Evolutionary conservation across 352 stramenopile genomes (phyloP), one percentile per base, ranked within the genome.

Genomic region (Phytophthora podocarpi): DNA sequence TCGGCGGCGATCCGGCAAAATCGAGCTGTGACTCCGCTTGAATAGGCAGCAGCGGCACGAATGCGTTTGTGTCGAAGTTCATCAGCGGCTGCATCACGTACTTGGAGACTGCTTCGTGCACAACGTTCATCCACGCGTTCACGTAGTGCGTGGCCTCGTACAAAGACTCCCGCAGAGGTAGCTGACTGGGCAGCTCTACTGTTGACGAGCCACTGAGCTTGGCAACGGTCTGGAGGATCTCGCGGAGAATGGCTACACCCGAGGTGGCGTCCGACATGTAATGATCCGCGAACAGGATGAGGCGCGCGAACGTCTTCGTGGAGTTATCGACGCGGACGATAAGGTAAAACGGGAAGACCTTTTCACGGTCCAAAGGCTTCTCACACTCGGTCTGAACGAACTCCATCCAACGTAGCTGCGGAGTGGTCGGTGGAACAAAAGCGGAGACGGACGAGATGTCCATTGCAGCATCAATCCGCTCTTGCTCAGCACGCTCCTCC

Each of bases 211-310:
- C 30, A 46, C 40, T 59, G 18, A 68, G 34, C 10, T 57, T 51
- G 6, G 56, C 20, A 4, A 66, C 54, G 6, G 70, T 76, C 26
- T 82, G 47, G 13, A 89, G 63, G 16, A 85, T 55, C 13, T 78
- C 59, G 39, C 78, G 63, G 9, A 85, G 63, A 18, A 89, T 67
- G 31, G 83, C 67, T 4, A 53, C 41, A 11, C 77, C 77, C 0
- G 80, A 87, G 0, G 49, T 72, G 4, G 67, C 34, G 40, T 89
- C 80, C 5, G 77, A 79, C 80, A 89, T 89, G 71, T 83, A 87
- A 43, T 85, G 74, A 40, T 89, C 80, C 0, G 76, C 60, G 16
- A 87, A 75, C 40, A 89, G 47, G 16, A 87, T 41, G 43, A 87
- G 48, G 11, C 70, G 73, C 10, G 76, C 77, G 28, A 87, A 81